Conservation (phyloP, 1,139 yeast species). For the Saccharomyces hybrid region DNA sequence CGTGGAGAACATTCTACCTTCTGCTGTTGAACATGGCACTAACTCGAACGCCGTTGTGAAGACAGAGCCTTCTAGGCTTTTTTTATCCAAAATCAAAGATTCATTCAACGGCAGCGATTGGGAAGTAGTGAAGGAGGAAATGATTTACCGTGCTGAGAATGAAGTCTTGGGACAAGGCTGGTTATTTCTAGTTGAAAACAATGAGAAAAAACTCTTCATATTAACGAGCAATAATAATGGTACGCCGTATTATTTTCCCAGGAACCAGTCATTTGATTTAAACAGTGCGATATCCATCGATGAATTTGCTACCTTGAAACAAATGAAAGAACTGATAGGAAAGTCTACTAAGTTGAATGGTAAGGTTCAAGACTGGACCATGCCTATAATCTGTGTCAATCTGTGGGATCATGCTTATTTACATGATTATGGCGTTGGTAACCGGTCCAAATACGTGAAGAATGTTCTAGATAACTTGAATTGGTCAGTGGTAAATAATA, state of each 20-base stretch:
- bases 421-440: conserved; percentile 74
- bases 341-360: conserved; percentile 14
- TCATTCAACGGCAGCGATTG: conserved; percentile 23
- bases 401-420: conserved; percentile 86
- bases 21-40: conserved; percentile 1
- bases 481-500: conserved; percentile 76
- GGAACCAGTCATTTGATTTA: conserved; percentile 69
- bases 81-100: conserved; percentile 25
- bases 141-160: conserved; percentile 40
- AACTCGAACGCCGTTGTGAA: conserved; percentile 20
- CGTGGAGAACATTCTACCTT: conserved; percentile 52
- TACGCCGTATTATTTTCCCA: conserved; percentile 74
- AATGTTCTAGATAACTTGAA: conserved; percentile 73
- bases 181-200: conserved; percentile 76
- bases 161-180: conserved; percentile 64
- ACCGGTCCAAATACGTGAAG: conserved; percentile 65
- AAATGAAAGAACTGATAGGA: conserved; percentile 40
- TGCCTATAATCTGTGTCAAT: conserved; percentile 74
- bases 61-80: conserved; percentile 43
- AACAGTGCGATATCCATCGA: conserved; percentile 52
- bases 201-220: conserved; percentile 57
- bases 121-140: conserved; percentile 35
- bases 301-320: conserved; percentile 43
- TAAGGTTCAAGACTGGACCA: conserved; percentile 54
- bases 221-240: conserved; percentile 77